Percentiles rank a stretch among this genome's conserved stretches.
These are phyloP conservation scores for Hyphopichia fennica DNA, from an alignment of 1,139 yeast genomes.

Conservation along the genomic window DNA sequence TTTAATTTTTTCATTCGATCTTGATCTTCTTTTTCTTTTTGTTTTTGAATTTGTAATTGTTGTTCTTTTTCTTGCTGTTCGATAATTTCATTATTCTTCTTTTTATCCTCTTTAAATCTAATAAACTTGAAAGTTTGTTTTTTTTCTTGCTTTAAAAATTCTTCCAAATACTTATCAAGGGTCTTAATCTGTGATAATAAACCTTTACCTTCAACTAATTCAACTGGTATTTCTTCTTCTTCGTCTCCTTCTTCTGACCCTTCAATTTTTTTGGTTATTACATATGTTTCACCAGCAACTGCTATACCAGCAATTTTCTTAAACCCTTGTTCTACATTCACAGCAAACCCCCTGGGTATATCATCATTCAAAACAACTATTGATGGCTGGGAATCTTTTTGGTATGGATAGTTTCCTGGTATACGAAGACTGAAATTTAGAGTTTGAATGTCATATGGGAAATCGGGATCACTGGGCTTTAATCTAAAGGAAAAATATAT, in stretches of 20 bases:
- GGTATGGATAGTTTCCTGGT: conserved; percentile 56
- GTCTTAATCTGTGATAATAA: conserved; percentile 55
- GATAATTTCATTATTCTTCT: not conserved
- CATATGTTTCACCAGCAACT: conserved; percentile 17
- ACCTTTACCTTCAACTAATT: conserved; percentile 46
- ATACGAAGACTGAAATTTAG: conserved; percentile 54
- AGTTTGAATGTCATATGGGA: conserved; percentile 60
- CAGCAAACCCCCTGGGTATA: conserved; percentile 70
- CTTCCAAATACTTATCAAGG: conserved; percentile 58
- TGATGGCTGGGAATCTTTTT: conserved; percentile 34
- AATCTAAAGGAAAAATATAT: conserved; percentile 36
- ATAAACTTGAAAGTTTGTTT: conserved; percentile 42
- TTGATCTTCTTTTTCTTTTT: conserved; percentile 1
- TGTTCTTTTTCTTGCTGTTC: not conserved
- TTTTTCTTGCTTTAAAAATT: conserved; percentile 58
- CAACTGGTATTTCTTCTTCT: conserved; percentile 22
- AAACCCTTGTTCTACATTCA: conserved; percentile 68
- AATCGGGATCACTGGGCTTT: conserved; percentile 72
- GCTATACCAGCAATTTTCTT: conserved; percentile 46
- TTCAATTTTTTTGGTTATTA: conserved; percentile 8
- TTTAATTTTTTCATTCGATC: not conserved
- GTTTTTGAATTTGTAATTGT: not conserved
- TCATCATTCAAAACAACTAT: conserved; percentile 61
- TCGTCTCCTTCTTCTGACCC: conserved; percentile 9
- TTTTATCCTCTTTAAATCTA: conserved; percentile 13